phyloP scores from a whole-genome alignment of 495 filamentous ascomycete species.

The Penicillium nucicola region DNA sequence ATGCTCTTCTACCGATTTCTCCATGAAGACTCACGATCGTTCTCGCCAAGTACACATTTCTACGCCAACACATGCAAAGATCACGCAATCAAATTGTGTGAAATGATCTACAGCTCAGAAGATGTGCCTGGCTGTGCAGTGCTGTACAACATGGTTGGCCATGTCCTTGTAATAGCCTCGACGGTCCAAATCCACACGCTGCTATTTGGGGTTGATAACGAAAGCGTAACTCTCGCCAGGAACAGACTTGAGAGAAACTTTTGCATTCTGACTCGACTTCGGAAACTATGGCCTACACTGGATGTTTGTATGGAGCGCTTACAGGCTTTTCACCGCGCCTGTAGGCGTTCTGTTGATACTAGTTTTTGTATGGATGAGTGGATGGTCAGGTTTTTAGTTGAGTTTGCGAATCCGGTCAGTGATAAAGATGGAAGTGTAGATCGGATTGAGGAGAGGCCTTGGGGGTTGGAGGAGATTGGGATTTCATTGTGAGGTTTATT shows the following conservation, averaged over 20 bases:
- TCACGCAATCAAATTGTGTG: constrained; percentile 30
- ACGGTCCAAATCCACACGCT: constrained; percentile 42
- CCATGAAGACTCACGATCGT: constrained; percentile 16
- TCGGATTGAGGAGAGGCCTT: background rate
- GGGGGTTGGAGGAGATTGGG: constrained; percentile 1
- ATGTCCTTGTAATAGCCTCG: constrained; percentile 40
- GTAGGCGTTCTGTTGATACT: constrained; percentile 24
- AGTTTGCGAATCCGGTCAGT: constrained; percentile 20
- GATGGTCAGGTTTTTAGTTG: constrained; percentile 38
- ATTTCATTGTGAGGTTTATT: background rate
- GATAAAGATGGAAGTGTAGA: background rate
- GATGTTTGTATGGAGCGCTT: constrained; percentile 31
- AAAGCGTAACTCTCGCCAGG: constrained; percentile 18
- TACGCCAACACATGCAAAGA: constrained; percentile 35
- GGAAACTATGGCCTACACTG: constrained; percentile 34
- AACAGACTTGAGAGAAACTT: constrained; percentile 39
- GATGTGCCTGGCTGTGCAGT: constrained; percentile 29
- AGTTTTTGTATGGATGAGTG: constrained; percentile 37
- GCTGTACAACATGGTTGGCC: constrained; percentile 38
- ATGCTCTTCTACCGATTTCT: constrained; percentile 44
- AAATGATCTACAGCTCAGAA: constrained; percentile 32
- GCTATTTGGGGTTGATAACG: constrained; percentile 25
- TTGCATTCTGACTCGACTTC: constrained; percentile 29
- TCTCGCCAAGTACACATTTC: constrained; percentile 7
- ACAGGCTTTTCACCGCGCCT: constrained; percentile 36